Conservation (phyloP, 176 grass and related monocot species). For the Aegilops bicornis region DNA sequence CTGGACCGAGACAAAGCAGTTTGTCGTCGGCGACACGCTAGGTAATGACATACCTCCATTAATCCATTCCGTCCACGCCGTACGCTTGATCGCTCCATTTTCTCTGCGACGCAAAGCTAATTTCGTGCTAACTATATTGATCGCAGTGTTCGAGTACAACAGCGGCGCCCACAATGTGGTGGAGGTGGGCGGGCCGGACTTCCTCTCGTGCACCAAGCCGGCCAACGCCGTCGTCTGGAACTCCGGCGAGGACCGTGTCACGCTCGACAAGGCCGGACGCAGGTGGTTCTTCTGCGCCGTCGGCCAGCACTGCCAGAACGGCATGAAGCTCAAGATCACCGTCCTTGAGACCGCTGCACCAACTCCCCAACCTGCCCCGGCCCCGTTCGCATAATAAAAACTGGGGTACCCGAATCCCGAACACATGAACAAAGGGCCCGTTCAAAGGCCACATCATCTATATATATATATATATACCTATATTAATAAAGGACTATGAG, state of each 20-base stretch:
- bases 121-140: background rate
- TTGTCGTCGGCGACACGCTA: background rate
- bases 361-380: background rate
- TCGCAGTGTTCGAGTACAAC: slow-evolving; percentile 45
- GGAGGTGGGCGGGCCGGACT: slow-evolving; percentile 27
- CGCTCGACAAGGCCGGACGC: slow-evolving; percentile 6
- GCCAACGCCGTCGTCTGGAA: background rate
- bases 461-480: no score
- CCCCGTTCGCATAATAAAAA: no score
- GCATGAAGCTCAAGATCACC: slow-evolving; percentile 43
- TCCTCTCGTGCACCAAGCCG: slow-evolving; percentile 10
- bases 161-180: slow-evolving; percentile 18
- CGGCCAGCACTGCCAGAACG: slow-evolving; percentile 21
- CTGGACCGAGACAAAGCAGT: no score
- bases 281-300: slow-evolving; percentile 48
- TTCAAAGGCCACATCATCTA: no score
- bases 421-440: no score
- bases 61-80: no score
- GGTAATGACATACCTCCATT: background rate
- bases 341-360: background rate
- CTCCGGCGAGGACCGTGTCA: slow-evolving; percentile 20
- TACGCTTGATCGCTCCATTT: no score
- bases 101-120: background rate
- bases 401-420: no score
- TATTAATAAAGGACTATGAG: no score